A percentile compares a stretch with the other conserved stretches of the same genome.
Conservation (phyloP, 2,329 filamentous ascomycete genomes). For the Colletotrichum zoysiae region DNA sequence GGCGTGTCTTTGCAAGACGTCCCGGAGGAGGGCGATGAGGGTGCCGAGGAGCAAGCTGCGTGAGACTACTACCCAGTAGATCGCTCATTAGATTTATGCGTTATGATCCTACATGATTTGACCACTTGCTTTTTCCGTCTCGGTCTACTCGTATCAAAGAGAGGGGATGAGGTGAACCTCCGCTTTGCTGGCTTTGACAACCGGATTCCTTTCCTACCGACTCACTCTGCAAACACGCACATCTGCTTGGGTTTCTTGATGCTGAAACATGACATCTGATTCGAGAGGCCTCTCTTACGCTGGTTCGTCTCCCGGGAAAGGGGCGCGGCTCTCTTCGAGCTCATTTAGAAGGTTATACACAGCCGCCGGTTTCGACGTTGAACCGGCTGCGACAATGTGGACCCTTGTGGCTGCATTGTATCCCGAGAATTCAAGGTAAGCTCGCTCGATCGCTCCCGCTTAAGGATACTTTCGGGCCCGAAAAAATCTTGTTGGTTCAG, state of each 20-base stretch:
- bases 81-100: constrained; percentile 17
- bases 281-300: neutral
- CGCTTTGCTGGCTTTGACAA: neutral
- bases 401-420: neutral
- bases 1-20: neutral
- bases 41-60: neutral
- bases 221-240: neutral
- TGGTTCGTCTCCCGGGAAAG: neutral
- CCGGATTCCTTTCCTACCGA: neutral
- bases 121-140: neutral
- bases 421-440: neutral
- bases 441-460: neutral
- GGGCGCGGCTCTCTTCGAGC: neutral
- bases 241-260: neutral
- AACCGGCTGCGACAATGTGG: neutral
- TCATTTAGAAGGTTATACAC: neutral
- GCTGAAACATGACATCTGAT: neutral
- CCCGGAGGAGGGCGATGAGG: neutral
- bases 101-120: constrained; percentile 18
- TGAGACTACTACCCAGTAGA: neutral
- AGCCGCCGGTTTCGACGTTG: neutral
- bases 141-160: neutral
- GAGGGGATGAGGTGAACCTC: neutral
- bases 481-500: no score
- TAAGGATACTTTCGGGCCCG: neutral